Evolutionary conservation across 495 filamentous ascomycete genomes (phyloP).

Genomic region (Elaphomyces granulatus): DNA sequence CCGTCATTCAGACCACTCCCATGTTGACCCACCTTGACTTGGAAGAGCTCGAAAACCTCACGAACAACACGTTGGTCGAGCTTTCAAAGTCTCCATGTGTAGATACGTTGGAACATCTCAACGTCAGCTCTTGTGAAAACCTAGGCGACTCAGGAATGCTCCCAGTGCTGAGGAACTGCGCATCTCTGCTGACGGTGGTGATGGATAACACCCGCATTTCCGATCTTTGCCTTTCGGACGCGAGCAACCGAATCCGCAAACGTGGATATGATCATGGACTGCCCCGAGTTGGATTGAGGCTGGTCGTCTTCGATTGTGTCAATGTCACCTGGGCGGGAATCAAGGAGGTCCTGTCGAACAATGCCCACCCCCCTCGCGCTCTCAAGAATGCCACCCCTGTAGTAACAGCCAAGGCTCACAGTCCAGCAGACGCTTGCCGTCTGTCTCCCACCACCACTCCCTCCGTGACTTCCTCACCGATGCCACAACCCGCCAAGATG

Average conservation of each 20-base stretch:
- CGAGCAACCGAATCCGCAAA: conserved; percentile 55
- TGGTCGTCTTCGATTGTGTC: conserved; percentile 85
- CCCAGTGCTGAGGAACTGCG: conserved; percentile 62
- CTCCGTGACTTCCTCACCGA: conserved; percentile 20
- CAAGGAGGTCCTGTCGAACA: conserved; percentile 70
- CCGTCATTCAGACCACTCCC: conserved; percentile 59
- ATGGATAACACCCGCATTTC: conserved; percentile 92
- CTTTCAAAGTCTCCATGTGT: conserved; percentile 65
- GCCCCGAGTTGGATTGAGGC: conserved; percentile 48
- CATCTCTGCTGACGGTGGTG: conserved; percentile 51
- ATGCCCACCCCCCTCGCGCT: conserved; percentile 46
- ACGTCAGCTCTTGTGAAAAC: conserved; percentile 77
- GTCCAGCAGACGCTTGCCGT: conserved; percentile 16
- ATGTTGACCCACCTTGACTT: conserved; percentile 75
- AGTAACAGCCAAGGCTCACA: conserved; percentile 12
- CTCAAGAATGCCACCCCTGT: conserved; percentile 15
- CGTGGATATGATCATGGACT: conserved; percentile 41
- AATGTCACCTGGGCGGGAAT: conserved; percentile 89
- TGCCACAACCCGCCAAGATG: conserved; percentile 15
- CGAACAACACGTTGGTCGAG: conserved; percentile 55
- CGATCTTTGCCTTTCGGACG: conserved; percentile 78
- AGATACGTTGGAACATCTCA: conserved; percentile 57
- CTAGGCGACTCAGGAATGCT: conserved; percentile 78
- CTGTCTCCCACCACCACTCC: conserved; percentile 16
- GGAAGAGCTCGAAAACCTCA: conserved; percentile 68